These are phyloP conservation scores for Pascua sp. DNA, from an alignment of 1,284 basidiomycete species.

Conservation along the genomic window DNA sequence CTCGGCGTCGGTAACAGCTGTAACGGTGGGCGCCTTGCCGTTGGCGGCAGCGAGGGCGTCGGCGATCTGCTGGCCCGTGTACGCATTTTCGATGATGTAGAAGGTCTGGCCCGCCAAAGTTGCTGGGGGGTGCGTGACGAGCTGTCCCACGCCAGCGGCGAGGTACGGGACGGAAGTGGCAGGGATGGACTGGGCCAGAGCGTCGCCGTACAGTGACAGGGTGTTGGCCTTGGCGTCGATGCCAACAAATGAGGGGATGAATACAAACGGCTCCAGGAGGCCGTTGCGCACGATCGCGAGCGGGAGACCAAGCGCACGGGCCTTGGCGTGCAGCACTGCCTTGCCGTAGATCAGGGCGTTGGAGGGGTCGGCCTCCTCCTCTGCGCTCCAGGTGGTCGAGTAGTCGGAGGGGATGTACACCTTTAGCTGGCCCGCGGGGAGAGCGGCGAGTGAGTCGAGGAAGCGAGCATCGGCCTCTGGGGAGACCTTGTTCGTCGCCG, in stretches of 20 bases:
- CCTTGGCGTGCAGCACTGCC: not conserved
- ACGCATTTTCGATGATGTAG: too few relatives aligned
- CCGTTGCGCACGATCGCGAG: constrained; percentile 9
- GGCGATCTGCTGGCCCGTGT: too few relatives aligned
- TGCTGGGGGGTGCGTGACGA: not conserved
- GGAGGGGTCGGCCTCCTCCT: constrained; percentile 3
- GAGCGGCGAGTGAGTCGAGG: constrained; percentile 3
- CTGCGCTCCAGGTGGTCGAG: constrained; percentile 6
- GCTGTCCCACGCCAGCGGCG: constrained; percentile 3
- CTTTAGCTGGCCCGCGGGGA: constrained; percentile 1
- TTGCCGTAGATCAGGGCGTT: constrained; percentile 4
- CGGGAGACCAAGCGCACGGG: constrained; percentile 7
- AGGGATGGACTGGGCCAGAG: not conserved
- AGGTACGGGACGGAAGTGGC: constrained; percentile 10
- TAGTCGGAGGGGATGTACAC: constrained; percentile 17
- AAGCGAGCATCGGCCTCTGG: constrained; percentile 3
- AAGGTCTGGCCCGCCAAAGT: too few relatives aligned
- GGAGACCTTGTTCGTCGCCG: constrained; percentile 3
- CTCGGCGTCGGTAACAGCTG: too few relatives aligned
- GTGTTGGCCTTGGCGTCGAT: constrained; percentile 13
- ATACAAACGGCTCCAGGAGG: constrained; percentile 8
- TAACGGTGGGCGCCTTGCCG: too few relatives aligned
- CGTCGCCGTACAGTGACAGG: constrained; percentile 8
- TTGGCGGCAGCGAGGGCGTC: too few relatives aligned
- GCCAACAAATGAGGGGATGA: constrained; percentile 1